phyloP scores from a whole-genome alignment of 139 green algal species.

The Pycnococcus provasolii region DNA sequence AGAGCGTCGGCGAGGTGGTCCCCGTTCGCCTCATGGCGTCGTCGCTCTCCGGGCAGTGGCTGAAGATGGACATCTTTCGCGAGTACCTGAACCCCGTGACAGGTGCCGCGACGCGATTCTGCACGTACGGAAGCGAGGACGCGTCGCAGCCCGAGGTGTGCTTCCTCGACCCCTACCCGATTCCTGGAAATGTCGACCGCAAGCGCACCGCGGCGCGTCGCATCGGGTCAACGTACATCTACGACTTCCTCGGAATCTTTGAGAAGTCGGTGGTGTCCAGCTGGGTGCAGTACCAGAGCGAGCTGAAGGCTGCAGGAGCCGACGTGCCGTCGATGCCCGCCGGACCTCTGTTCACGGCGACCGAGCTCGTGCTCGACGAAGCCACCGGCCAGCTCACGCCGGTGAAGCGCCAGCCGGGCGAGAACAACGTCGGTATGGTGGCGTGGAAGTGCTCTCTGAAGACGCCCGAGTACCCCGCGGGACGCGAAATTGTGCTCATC shows the following conservation, averaged over 20 bases:
- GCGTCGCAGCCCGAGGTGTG: constrained; percentile 9
- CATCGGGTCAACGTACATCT: constrained; percentile 24
- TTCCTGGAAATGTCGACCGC: constrained; percentile 5
- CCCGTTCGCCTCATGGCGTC: constrained; percentile 27
- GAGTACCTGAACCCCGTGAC: constrained; percentile 26
- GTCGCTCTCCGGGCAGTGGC: constrained; percentile 27
- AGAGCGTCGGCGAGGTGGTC: constrained; percentile 4
- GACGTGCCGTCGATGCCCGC: too few species aligned
- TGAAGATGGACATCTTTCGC: constrained; percentile 27
- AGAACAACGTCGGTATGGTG: constrained; percentile 84
- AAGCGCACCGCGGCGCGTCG: constrained; percentile 13
- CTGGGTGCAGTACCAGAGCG: constrained; percentile 16
- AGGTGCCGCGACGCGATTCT: constrained; percentile 22
- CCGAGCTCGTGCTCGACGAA: constrained; percentile 50
- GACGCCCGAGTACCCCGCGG: constrained; percentile 67
- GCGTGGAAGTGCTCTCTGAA: constrained; percentile 75
- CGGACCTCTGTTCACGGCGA: constrained; percentile 26
- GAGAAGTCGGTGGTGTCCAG: constrained; percentile 17
- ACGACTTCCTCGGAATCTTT: constrained; percentile 25
- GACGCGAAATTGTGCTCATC: constrained; percentile 59
- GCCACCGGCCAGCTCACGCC: constrained; percentile 17
- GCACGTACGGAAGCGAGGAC: constrained; percentile 8
- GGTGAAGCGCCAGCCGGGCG: constrained; percentile 23
- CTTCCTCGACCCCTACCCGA: constrained; percentile 25
- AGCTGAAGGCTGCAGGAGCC: neutral